Evolutionary conservation across 129 eudicot genomes (phyloP).

Genomic region (Pulicaria dysenterica): DNA sequence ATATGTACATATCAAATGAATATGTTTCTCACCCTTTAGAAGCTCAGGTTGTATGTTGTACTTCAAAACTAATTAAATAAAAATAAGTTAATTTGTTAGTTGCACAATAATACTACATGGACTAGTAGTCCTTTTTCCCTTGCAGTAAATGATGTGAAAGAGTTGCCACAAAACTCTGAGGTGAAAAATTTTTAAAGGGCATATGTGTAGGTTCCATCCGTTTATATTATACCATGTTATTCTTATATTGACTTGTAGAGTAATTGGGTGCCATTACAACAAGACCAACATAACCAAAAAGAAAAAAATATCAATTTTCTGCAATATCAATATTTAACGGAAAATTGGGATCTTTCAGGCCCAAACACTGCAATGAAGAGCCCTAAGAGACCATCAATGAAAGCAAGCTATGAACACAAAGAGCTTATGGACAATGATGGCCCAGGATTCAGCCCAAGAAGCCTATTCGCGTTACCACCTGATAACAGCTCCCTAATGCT

Average conservation of each 20-base stretch:
- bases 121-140: neutral
- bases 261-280: slow-evolving; percentile 3
- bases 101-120: neutral
- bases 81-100: neutral
- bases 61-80: no score
- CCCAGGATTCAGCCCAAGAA: slow-evolving; percentile 70
- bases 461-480: slow-evolving; percentile 65
- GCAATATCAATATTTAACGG: neutral
- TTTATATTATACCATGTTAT: neutral
- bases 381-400: slow-evolving; percentile 57
- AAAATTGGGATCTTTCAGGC: slow-evolving; percentile 44
- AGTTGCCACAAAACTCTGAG: neutral
- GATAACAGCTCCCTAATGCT: slow-evolving; percentile 62
- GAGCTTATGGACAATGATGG: slow-evolving; percentile 58
- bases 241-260: neutral
- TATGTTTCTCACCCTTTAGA: no score
- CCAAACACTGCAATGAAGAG: slow-evolving; percentile 57
- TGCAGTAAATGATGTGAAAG: neutral
- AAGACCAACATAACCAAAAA: neutral
- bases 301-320: no score
- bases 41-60: no score
- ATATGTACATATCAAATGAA: no score
- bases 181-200: neutral
- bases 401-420: slow-evolving; percentile 55
- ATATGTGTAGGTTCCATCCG: neutral